Evolutionary conservation across 2,329 filamentous ascomycete species (phyloP).

Genomic region (Chaetomiaceae sp.): DNA sequence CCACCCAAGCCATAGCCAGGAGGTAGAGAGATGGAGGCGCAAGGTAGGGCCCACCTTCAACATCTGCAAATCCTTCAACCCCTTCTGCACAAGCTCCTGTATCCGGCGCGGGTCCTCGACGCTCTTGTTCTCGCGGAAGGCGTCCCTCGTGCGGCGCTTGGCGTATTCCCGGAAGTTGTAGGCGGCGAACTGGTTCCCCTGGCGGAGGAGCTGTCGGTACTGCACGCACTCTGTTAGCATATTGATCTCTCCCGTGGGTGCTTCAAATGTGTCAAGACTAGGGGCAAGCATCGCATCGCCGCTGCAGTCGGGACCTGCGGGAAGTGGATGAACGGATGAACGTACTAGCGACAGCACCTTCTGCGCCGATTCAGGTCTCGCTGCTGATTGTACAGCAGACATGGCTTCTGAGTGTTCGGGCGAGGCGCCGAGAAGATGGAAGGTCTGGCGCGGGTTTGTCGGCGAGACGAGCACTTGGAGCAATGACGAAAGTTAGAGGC

Average conservation of each 20-base stretch:
- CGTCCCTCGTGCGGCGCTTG: slow-evolving; percentile 81
- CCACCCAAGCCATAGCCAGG: not conserved
- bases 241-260: not conserved
- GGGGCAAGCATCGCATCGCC: no score
- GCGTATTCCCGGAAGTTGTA: slow-evolving; percentile 99
- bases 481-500: slow-evolving; percentile 10
- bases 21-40: no score
- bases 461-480: not conserved
- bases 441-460: not conserved
- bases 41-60: slow-evolving; percentile 64
- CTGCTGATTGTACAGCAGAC: slow-evolving; percentile 29
- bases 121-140: slow-evolving; percentile 74
- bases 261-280: no score
- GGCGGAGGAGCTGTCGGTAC: slow-evolving; percentile 90
- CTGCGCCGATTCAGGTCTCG: slow-evolving; percentile 52
- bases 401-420: not conserved
- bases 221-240: slow-evolving; percentile 34
- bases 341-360: slow-evolving; percentile 46
- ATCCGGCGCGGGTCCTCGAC: slow-evolving; percentile 71
- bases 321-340: not conserved
- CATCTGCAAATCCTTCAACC: slow-evolving; percentile 77
- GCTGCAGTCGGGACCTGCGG: no score
- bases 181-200: slow-evolving; percentile 78
- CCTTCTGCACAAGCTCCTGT: slow-evolving; percentile 86
- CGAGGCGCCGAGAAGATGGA: not conserved